A percentile compares a stretch with the other conserved stretches of the same genome.
Conservation (phyloP, 805 yeast genomes). For the Debaryomyces prosopidis region DNA sequence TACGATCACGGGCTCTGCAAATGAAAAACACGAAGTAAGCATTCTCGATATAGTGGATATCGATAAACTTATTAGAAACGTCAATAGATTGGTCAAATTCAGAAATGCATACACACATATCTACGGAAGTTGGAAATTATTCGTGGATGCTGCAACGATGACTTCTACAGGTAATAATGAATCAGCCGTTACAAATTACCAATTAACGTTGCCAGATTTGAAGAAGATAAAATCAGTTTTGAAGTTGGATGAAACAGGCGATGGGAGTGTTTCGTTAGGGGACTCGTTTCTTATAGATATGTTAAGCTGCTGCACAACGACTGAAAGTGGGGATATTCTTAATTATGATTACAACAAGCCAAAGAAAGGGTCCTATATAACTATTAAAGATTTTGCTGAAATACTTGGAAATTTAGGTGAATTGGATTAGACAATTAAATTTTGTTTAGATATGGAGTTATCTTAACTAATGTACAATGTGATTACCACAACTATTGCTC, state of each 20-base stretch:
- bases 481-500: background rate
- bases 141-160: conserved; percentile 22
- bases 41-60: conserved; percentile 42
- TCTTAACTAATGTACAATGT: background rate
- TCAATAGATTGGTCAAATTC: conserved; percentile 29
- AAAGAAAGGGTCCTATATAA: conserved; percentile 26
- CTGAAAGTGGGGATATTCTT: conserved; percentile 24
- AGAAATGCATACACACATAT: conserved; percentile 31
- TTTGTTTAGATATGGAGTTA: background rate
- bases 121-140: conserved; percentile 32
- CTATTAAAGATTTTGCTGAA: conserved; percentile 43
- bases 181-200: conserved; percentile 9
- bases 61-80: conserved; percentile 34
- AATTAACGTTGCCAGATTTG: conserved; percentile 29
- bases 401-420: conserved; percentile 42
- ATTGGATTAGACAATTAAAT: conserved; percentile 19
- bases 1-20: conserved; percentile 24
- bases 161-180: background rate
- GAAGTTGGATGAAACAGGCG: conserved; percentile 25
- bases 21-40: conserved; percentile 12
- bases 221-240: conserved; percentile 27
- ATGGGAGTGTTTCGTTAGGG: conserved; percentile 15
- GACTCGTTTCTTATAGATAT: conserved; percentile 41
- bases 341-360: conserved; percentile 28
- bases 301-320: conserved; percentile 36